A percentile compares a stretch with the other conserved stretches of the same genome.
Evolutionary conservation across 2,329 filamentous ascomycete species (phyloP).

Genomic region (Stenocarpella maydis): DNA sequence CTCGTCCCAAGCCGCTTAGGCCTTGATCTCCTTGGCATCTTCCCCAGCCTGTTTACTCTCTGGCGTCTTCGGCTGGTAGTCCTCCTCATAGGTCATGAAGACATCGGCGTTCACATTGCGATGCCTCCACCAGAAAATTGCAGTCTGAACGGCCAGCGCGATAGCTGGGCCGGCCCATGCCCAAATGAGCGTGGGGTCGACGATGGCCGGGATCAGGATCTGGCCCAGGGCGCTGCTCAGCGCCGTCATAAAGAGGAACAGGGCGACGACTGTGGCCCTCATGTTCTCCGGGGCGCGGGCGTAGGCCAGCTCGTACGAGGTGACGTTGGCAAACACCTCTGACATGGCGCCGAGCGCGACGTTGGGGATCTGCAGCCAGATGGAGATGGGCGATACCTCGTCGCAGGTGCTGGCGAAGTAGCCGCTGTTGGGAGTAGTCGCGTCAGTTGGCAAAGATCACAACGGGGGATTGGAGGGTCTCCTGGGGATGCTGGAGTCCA

Average conservation of each 20-base stretch:
- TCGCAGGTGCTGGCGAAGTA: conserved; percentile 53
- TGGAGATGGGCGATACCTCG: conserved; percentile 51
- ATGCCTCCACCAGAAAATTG: conserved; percentile 58
- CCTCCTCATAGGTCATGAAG: conserved; percentile 47
- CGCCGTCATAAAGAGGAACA: conserved; percentile 66
- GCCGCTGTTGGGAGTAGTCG: conserved; percentile 41
- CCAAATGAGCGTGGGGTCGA: conserved; percentile 53
- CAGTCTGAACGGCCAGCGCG: conserved; percentile 54
- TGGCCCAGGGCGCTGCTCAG: conserved; percentile 61
- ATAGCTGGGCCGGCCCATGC: conserved; percentile 58
- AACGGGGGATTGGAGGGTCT: neutral
- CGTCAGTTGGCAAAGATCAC: neutral
- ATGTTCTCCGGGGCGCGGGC: conserved; percentile 73
- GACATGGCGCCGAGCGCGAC: conserved; percentile 61
- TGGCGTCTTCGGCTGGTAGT: conserved; percentile 15
- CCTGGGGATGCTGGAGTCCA: neutral
- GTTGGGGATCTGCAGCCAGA: conserved; percentile 60
- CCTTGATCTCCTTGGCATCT: neutral
- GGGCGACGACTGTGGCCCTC: conserved; percentile 65
- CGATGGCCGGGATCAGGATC: conserved; percentile 51
- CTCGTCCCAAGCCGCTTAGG: neutral
- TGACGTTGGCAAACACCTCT: conserved; percentile 69
- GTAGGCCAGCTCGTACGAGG: conserved; percentile 72
- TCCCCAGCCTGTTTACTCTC: conserved; percentile 2
- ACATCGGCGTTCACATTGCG: conserved; percentile 55